phyloP scores from a whole-genome alignment of 495 filamentous ascomycete genomes.

The Hypoxylon fragiforme region DNA sequence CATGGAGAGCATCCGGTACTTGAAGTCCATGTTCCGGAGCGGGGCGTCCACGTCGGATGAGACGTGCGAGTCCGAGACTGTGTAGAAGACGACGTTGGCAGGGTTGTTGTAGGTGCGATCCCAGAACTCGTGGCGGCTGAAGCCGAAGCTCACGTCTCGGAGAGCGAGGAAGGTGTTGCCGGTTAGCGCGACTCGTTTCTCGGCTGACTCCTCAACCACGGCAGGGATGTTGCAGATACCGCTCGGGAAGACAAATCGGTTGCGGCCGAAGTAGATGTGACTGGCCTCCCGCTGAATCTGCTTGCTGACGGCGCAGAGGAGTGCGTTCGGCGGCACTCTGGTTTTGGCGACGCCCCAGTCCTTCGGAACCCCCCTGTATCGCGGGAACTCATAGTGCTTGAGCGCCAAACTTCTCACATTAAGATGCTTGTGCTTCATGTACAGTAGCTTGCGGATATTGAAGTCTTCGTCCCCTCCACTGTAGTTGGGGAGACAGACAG shows the following conservation, averaged over 20 bases:
- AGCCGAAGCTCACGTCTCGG: not conserved
- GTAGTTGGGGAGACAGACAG: not conserved
- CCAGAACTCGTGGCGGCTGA: not conserved
- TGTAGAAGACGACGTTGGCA: too few relatives aligned
- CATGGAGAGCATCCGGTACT: too few relatives aligned
- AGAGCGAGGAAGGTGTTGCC: not conserved
- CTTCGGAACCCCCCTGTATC: too few relatives aligned
- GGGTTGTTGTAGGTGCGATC: too few relatives aligned
- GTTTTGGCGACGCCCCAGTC: too few relatives aligned
- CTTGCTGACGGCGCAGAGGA: slow-evolving; percentile 1
- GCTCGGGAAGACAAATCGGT: slow-evolving; percentile 10
- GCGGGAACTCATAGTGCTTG: too few relatives aligned
- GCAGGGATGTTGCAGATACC: not conserved
- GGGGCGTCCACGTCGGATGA: too few relatives aligned
- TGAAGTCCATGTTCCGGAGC: too few relatives aligned
- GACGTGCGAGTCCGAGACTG: too few relatives aligned
- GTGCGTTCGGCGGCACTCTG: not conserved
- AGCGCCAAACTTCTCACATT: too few relatives aligned
- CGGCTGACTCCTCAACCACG: not conserved
- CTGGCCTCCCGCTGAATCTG: not conserved
- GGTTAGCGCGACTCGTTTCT: not conserved
- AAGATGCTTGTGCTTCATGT: too few relatives aligned
- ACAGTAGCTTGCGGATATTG: too few relatives aligned
- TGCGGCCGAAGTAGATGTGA: not conserved
- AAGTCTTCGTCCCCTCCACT: not conserved